phyloP scores from a whole-genome alignment of 371 early-diverging fungal species.

The Saksenaea vasiformis region DNA sequence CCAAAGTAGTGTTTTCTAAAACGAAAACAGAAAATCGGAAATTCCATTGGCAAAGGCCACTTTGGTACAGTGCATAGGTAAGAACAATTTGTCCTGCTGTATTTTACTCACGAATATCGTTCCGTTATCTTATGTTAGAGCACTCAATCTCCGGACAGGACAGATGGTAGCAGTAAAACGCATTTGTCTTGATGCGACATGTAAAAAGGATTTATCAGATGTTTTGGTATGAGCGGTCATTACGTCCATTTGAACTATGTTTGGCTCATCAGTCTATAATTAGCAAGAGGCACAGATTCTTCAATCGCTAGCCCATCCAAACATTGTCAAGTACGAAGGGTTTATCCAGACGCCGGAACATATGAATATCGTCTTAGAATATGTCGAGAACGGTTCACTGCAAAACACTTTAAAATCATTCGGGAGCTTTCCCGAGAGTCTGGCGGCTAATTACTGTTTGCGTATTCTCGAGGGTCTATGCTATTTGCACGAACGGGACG shows the following conservation, averaged over 20 bases:
- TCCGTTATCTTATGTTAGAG: slow-evolving; percentile 48
- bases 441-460: slow-evolving; percentile 82
- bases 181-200: slow-evolving; percentile 60
- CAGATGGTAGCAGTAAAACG: slow-evolving; percentile 88
- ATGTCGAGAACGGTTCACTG: slow-evolving; percentile 93
- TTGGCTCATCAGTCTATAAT: slow-evolving; percentile 13
- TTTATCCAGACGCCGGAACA: slow-evolving; percentile 69
- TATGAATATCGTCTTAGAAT: slow-evolving; percentile 86
- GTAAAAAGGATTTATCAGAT: slow-evolving; percentile 49
- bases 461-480: slow-evolving; percentile 86
- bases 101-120: not conserved
- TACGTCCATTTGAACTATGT: not conserved
- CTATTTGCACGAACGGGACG: slow-evolving; percentile 86
- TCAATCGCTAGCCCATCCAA: slow-evolving; percentile 72
- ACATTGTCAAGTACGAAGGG: slow-evolving; percentile 85
- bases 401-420: slow-evolving; percentile 82
- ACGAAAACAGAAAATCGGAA: slow-evolving; percentile 65
- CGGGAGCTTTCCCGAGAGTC: slow-evolving; percentile 86
- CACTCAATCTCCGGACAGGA: slow-evolving; percentile 79
- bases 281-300: slow-evolving; percentile 75
- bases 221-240: slow-evolving; percentile 22
- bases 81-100: not conserved
- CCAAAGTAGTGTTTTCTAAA: not conserved
- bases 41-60: slow-evolving; percentile 90
- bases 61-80: slow-evolving; percentile 82